Conservation (phyloP, 169 alveolate species). For the Cyclospora cayetanensis region DNA sequence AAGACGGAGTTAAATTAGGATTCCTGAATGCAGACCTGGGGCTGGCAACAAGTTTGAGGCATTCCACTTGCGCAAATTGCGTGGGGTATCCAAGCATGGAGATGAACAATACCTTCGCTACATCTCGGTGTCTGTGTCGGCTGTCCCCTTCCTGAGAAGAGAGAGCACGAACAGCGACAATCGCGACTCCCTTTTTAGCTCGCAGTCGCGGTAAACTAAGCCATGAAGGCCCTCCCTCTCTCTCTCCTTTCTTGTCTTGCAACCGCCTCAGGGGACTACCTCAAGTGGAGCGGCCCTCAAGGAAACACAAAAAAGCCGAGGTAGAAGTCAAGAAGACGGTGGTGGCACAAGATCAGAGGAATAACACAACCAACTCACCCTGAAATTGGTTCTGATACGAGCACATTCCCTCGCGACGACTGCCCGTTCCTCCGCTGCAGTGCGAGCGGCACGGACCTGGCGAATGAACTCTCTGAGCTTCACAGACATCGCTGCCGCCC, state of each 20-base stretch:
- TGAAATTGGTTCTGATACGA: conserved; percentile 96
- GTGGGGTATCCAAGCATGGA: conserved; percentile 97
- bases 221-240: background rate
- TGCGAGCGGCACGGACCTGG: conserved; percentile 97
- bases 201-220: too few relatives aligned
- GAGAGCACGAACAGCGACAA: background rate
- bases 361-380: conserved; percentile 75
- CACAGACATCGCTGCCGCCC: conserved; percentile 78
- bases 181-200: too few relatives aligned
- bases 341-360: background rate
- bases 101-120: conserved; percentile 97
- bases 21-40: too few relatives aligned
- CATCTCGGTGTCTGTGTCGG: conserved; percentile 94
- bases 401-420: conserved; percentile 99
- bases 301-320: background rate
- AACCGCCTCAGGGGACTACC: background rate
- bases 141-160: conserved; percentile 81
- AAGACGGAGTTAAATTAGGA: too few relatives aligned
- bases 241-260: background rate
- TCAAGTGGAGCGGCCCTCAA: background rate
- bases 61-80: conserved; percentile 97
- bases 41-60: conserved; percentile 97
- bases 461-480: conserved; percentile 97
- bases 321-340: background rate
- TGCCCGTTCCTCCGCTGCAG: conserved; percentile 99